Percentiles rank a stretch among this genome's conserved stretches.
Conservation (phyloP, 1,284 basidiomycete species). For the Earliella scabrosa region DNA sequence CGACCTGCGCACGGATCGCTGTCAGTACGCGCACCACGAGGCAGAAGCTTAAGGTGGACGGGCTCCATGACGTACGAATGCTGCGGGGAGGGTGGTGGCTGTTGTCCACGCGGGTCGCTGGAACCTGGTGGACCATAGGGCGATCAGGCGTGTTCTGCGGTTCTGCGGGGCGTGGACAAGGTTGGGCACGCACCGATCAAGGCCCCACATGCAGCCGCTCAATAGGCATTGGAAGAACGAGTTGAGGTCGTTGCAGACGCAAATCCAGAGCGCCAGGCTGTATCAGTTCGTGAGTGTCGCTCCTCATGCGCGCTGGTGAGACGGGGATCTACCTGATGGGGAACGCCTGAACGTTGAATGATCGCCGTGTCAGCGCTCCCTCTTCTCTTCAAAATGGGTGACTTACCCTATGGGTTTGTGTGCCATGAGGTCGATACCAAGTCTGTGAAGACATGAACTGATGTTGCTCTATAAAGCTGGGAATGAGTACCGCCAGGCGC, state of each 20-base stretch:
- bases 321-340: constrained; percentile 79
- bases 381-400: no score
- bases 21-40: no score
- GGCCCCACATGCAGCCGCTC: constrained; percentile 84
- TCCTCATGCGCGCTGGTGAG: no score
- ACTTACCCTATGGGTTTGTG: constrained; percentile 77
- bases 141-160: no score
- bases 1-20: constrained; percentile 28
- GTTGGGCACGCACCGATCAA: constrained; percentile 54
- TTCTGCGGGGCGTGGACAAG: background rate
- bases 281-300: constrained; percentile 12
- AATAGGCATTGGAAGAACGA: constrained; percentile 83
- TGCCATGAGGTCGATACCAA: constrained; percentile 89
- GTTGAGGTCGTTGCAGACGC: constrained; percentile 78
- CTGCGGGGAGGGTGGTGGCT: constrained; percentile 74
- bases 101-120: constrained; percentile 70
- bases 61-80: constrained; percentile 79
- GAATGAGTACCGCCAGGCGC: background rate
- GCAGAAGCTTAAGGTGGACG: no score
- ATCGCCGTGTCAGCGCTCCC: no score
- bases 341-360: no score
- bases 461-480: constrained; percentile 55
- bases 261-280: constrained; percentile 66
- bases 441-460: constrained; percentile 75
- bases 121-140: constrained; percentile 43